Evolutionary conservation across 805 yeast genomes (phyloP), one percentile per base, ranked within the genome.

Genomic region (Saturnispora mendoncae): DNA sequence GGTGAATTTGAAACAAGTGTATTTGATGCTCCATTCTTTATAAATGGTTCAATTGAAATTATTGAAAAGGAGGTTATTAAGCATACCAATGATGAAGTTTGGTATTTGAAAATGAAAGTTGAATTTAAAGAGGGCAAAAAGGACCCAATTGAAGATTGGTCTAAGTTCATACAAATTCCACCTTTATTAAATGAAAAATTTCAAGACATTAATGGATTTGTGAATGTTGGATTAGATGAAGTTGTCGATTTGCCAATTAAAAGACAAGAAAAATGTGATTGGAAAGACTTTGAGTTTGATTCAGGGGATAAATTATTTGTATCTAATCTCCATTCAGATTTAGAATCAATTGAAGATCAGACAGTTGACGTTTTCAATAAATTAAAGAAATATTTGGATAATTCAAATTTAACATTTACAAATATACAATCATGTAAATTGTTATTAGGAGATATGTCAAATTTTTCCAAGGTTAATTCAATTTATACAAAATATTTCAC

Each of bases 1-100:
- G 99, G 99, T 1, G 99, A 92, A 60, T 92, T 86, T 60, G 99
- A 92, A 58, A 81, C 96, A 0, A 65, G 90, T 50, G 97, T 90
- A 2, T 66, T 92, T 23, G 96, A 92, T 59, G 85, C 94, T 1
- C 94, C 95, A 0, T 80, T 85, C 46, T 92, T 90, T 63, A 64
- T 62, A 25, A 65, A 72, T 35, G 77, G 74, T 29, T 63, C 57
- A 39, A 57, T 80, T 33, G 63, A 60, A 7, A 60, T 82, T 14
- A 57, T 51, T 1, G 62, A 68, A 2, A 56, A 56, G 13, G 54
- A 65, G 23, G 57, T 71, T 1, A 61, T 74, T 1, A 57, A 67
- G 15, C 78, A 71, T 46, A 62, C 78, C 1, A 68, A 65, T 39
- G 87, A 76, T 51, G 88, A 80, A 46, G 95, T 87, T 0, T 76